Conservation (phyloP, 495 filamentous ascomycete species). For the Hypoxylon subgilvum region DNA sequence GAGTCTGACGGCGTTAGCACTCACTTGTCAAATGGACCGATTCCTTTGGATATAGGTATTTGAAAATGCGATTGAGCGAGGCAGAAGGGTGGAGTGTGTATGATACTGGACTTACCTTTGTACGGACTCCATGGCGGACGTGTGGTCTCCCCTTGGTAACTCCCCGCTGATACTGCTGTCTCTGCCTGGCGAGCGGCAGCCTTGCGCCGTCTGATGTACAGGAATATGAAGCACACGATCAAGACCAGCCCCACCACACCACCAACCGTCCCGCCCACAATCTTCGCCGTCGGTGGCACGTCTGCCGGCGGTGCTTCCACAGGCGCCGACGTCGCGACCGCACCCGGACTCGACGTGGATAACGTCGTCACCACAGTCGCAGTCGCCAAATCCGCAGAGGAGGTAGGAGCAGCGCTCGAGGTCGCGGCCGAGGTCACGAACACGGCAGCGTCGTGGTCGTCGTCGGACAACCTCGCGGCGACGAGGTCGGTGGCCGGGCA, state of each 20-base stretch:
- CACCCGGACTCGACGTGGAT: too few relatives aligned
- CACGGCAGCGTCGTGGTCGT: background rate
- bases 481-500: slow-evolving; percentile 30
- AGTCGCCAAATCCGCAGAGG: too few relatives aligned
- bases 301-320: background rate
- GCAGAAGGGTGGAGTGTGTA: too few relatives aligned
- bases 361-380: too few relatives aligned
- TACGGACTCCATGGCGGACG: slow-evolving; percentile 1
- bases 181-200: background rate
- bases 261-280: slow-evolving; percentile 20
- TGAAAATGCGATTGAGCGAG: background rate
- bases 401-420: too few relatives aligned
- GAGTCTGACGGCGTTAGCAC: background rate
- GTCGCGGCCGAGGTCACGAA: slow-evolving; percentile 8
- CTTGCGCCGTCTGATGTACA: slow-evolving; percentile 1
- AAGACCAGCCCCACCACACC: slow-evolving; percentile 4
- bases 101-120: background rate
- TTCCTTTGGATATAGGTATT: too few relatives aligned
- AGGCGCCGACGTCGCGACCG: background rate
- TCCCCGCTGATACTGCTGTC: background rate
- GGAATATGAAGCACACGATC: slow-evolving; percentile 7
- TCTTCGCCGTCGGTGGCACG: background rate
- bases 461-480: slow-evolving; percentile 6
- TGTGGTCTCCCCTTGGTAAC: background rate
- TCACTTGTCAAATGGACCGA: too few relatives aligned